phyloP scores from a whole-genome alignment of 2,329 filamentous ascomycete genomes.

The Aspergillus glaucus region DNA sequence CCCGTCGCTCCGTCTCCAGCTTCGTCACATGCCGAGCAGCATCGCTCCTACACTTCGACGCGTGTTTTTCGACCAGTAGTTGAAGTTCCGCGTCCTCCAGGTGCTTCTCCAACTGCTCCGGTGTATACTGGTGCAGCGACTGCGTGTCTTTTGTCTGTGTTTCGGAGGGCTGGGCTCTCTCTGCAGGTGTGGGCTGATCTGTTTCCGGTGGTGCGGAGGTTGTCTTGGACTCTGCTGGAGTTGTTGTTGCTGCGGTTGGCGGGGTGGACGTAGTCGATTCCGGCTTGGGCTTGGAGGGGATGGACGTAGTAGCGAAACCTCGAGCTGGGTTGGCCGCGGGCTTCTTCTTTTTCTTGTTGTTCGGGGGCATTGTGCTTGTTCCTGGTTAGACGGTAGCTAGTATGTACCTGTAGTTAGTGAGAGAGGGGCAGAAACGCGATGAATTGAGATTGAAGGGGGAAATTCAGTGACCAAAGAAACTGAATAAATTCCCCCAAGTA shows the following conservation, averaged over 20 bases:
- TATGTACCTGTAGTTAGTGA: too few relatives aligned
- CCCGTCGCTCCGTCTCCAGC: conserved; percentile 75
- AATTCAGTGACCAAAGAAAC: not conserved
- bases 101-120: conserved; percentile 84
- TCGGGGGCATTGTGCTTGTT: conserved; percentile 53
- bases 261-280: conserved; percentile 26
- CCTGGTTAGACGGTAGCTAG: conserved; percentile 1
- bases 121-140: conserved; percentile 55
- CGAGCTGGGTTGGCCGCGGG: conserved; percentile 76
- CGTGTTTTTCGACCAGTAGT: conserved; percentile 76
- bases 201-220: conserved; percentile 20
- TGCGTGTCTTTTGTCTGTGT: conserved; percentile 11
- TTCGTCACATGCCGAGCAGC: conserved; percentile 68
- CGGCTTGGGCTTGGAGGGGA: conserved; percentile 72
- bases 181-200: conserved; percentile 20
- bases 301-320: conserved; percentile 88
- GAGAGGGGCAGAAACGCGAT: not conserved
- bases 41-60: conserved; percentile 71
- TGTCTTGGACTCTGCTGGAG: conserved; percentile 21
- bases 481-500: not conserved
- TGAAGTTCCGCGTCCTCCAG: conserved; percentile 89
- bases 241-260: conserved; percentile 17
- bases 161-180: conserved; percentile 9
- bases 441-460: conserved; percentile 3
- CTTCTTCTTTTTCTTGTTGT: conserved; percentile 90